These are phyloP conservation scores for Cordyceps javanica DNA, from an alignment of 2,329 filamentous ascomycete species.

Conservation along the genomic window DNA sequence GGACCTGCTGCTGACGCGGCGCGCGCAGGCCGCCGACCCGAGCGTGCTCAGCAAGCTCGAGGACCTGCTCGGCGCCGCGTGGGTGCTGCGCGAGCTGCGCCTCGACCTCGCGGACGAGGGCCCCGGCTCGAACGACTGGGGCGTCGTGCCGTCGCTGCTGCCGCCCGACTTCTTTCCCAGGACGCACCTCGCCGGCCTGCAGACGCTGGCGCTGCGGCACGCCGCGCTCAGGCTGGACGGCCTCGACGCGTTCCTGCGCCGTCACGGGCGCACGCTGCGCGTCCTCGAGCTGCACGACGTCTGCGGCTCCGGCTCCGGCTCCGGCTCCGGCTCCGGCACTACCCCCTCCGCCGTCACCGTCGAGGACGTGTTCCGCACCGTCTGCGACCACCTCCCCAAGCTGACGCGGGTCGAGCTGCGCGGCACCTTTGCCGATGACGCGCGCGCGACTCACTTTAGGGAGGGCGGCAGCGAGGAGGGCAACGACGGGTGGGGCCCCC, in stretches of 20 bases:
- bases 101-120: neutral
- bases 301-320: neutral
- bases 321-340: too few species aligned
- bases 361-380: neutral
- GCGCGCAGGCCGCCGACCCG: neutral
- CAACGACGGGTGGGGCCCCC: too few species aligned
- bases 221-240: neutral
- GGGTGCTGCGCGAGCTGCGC: conserved; percentile 1
- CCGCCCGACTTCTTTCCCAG: neutral
- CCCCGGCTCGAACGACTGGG: neutral
- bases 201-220: neutral
- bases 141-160: neutral
- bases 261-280: neutral
- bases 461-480: neutral
- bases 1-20: neutral
- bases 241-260: neutral
- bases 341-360: too few species aligned
- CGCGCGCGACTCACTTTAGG: neutral
- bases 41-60: conserved; percentile 2
- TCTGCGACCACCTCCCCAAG: neutral
- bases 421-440: neutral
- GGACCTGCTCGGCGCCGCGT: neutral
- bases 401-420: neutral
- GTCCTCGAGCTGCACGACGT: neutral
- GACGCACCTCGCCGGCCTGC: neutral